Evolutionary conservation across 495 filamentous ascomycete species (phyloP).

Genomic region (Trichoderma parareesei): DNA sequence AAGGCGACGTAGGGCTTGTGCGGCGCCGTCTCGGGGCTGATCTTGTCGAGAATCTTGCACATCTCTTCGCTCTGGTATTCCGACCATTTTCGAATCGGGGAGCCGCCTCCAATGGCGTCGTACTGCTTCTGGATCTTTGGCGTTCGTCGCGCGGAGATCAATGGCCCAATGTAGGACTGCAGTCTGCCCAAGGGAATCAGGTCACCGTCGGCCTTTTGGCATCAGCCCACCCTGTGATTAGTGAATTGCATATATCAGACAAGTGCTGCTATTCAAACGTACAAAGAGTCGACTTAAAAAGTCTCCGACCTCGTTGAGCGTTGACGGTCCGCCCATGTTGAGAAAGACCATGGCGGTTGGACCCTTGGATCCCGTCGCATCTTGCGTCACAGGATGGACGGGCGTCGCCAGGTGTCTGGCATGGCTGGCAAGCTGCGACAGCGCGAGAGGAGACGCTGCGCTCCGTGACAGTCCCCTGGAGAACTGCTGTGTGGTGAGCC

Average conservation of each 20-base stretch:
- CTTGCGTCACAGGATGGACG: slow-evolving; percentile 66
- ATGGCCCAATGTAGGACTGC: slow-evolving; percentile 80
- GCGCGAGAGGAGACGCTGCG: slow-evolving; percentile 6
- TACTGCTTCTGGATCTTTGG: slow-evolving; percentile 97
- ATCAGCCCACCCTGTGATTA: background rate
- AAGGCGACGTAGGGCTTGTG: slow-evolving; percentile 99
- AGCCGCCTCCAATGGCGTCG: slow-evolving; percentile 88
- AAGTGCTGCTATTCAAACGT: slow-evolving; percentile 22
- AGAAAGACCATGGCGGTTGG: slow-evolving; percentile 97
- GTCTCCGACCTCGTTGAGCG: slow-evolving; percentile 73
- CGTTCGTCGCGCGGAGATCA: slow-evolving; percentile 79
- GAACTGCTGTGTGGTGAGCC: background rate
- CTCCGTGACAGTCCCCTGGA: slow-evolving; percentile 9
- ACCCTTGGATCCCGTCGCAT: slow-evolving; percentile 40
- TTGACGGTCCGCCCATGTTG: slow-evolving; percentile 98
- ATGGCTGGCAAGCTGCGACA: slow-evolving; percentile 21
- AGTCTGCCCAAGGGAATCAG: slow-evolving; percentile 92
- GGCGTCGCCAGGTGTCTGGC: slow-evolving; percentile 54
- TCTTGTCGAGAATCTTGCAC: slow-evolving; percentile 89
- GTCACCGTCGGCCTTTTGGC: slow-evolving; percentile 72
- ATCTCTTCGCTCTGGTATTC: slow-evolving; percentile 87
- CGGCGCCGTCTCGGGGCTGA: slow-evolving; percentile 86
- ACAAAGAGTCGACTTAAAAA: slow-evolving; percentile 95
- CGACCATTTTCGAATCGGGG: slow-evolving; percentile 96
- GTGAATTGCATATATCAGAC: background rate